Conservation (phyloP, 2,329 filamentous ascomycete genomes). For the Chalaropsis thielavioides region DNA sequence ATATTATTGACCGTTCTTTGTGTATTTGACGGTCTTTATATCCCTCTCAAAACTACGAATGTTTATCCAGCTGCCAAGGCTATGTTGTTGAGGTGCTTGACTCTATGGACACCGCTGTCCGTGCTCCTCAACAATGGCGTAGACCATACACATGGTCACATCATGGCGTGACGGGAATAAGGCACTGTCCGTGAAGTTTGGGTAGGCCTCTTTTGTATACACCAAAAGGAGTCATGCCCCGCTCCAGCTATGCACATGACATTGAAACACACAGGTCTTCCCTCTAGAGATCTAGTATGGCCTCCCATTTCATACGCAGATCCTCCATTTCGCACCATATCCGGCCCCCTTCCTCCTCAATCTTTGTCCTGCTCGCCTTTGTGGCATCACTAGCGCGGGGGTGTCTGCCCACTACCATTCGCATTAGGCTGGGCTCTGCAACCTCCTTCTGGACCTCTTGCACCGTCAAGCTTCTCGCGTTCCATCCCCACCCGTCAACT, state of each 20-base stretch:
- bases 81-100: background rate
- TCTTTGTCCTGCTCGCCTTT: constrained; percentile 42
- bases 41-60: background rate
- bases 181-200: background rate
- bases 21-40: background rate
- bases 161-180: background rate
- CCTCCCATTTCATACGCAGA: constrained; percentile 52
- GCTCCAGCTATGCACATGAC: background rate
- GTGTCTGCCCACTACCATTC: constrained; percentile 43
- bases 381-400: constrained; percentile 44
- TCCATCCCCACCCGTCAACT: constrained; percentile 72
- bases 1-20: background rate
- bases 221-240: background rate
- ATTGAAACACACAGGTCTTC: background rate
- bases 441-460: constrained; percentile 29
- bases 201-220: background rate
- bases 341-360: constrained; percentile 45
- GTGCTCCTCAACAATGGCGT: background rate
- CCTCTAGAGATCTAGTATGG: constrained; percentile 12
- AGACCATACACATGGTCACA: background rate
- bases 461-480: constrained; percentile 25
- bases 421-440: constrained; percentile 32
- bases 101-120: background rate
- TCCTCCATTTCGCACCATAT: constrained; percentile 61
- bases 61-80: background rate